A percentile compares a stretch with the other conserved stretches of the same genome.
Conservation (phyloP, 2,329 filamentous ascomycete genomes). For the Metarhizium robertsii region DNA sequence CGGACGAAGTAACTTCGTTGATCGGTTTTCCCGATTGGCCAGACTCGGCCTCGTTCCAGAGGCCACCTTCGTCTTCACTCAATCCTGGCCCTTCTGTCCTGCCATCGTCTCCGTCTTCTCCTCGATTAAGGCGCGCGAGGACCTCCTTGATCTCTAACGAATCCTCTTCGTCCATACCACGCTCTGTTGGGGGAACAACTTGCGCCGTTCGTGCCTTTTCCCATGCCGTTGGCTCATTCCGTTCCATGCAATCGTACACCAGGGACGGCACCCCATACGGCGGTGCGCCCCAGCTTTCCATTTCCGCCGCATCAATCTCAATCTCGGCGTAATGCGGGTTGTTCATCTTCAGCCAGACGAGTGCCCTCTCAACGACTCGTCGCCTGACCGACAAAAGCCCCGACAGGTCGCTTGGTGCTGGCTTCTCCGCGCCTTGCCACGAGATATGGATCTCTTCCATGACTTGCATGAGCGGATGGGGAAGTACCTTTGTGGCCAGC, state of each 20-base stretch:
- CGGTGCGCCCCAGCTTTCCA: slow-evolving; percentile 8
- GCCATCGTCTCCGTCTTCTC: background rate
- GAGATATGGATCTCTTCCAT: slow-evolving; percentile 7
- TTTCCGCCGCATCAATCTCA: slow-evolving; percentile 5
- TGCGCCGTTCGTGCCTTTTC: slow-evolving; percentile 7
- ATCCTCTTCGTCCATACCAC: slow-evolving; percentile 2
- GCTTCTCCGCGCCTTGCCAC: slow-evolving; percentile 6
- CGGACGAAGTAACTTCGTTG: slow-evolving; percentile 6
- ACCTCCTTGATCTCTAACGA: slow-evolving; percentile 6
- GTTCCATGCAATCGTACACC: slow-evolving; percentile 8
- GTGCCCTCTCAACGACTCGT: slow-evolving; percentile 7
- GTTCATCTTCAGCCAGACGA: slow-evolving; percentile 7
- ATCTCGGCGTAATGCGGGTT: slow-evolving; percentile 7
- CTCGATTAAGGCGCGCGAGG: background rate
- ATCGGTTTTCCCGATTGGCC: background rate
- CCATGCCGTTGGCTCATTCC: slow-evolving; percentile 6
- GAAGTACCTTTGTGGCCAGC: slow-evolving; percentile 6
- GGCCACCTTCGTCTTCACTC: background rate
- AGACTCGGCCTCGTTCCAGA: background rate
- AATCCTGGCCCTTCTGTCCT: background rate
- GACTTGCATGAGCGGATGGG: slow-evolving; percentile 6
- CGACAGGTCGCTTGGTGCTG: slow-evolving; percentile 4
- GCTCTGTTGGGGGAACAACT: slow-evolving; percentile 7
- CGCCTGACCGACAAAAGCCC: slow-evolving; percentile 5
- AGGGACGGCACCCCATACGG: slow-evolving; percentile 5